Conservation (phyloP, 2,329 filamentous ascomycete species). For the Fusarium verticillioides region DNA sequence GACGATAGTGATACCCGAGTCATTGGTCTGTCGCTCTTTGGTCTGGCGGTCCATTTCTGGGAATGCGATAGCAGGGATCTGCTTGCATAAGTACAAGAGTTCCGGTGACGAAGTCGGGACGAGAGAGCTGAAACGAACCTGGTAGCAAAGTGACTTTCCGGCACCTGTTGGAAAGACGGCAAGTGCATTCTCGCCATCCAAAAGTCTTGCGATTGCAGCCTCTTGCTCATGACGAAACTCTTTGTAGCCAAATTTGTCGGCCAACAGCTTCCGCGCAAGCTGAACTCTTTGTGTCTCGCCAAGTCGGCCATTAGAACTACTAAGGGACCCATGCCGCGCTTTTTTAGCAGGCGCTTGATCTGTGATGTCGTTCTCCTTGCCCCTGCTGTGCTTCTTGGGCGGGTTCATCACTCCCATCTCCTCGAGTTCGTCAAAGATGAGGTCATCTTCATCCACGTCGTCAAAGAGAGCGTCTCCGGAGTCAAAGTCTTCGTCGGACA, state of each 20-base stretch:
- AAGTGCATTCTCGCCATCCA: conserved; percentile 55
- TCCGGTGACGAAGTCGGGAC: background rate
- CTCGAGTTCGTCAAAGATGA: conserved; percentile 36
- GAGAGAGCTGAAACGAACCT: conserved; percentile 45
- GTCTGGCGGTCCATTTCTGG: conserved; percentile 53
- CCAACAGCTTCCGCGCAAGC: conserved; percentile 47
- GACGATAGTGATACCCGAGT: conserved; percentile 64
- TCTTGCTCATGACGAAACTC: conserved; percentile 59
- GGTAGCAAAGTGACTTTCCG: conserved; percentile 62
- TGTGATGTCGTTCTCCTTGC: background rate
- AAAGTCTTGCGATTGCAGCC: conserved; percentile 52
- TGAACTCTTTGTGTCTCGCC: conserved; percentile 4
- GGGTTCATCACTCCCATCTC: conserved; percentile 26
- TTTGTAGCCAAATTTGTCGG: conserved; percentile 53
- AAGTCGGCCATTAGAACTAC: background rate
- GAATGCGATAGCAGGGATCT: conserved; percentile 62
- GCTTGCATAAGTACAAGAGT: background rate
- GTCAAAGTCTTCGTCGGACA: conserved; percentile 40
- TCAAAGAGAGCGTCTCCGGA: conserved; percentile 45
- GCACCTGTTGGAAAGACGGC: conserved; percentile 61
- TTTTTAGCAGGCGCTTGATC: conserved; percentile 12
- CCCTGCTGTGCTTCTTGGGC: conserved; percentile 18
- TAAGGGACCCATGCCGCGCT: conserved; percentile 6
- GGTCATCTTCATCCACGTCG: conserved; percentile 34
- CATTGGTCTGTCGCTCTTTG: conserved; percentile 42